A percentile compares a stretch with the other conserved stretches of the same genome.
phyloP scores from a whole-genome alignment of 352 stramenopile species.

The Phytophthora crassamura region DNA sequence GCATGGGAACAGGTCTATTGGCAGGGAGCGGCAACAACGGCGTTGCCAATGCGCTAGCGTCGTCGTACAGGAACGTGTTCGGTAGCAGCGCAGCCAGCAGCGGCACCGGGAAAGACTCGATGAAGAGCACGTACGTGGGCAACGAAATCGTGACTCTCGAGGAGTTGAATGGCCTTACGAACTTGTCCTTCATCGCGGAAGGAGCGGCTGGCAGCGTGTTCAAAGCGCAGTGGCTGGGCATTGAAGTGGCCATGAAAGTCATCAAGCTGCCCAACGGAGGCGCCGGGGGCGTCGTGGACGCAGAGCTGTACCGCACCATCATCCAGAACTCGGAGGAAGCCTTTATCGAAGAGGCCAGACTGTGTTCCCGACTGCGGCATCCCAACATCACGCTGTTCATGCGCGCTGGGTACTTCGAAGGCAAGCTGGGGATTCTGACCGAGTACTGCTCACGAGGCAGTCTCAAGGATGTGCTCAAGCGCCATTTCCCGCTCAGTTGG shows the following conservation, averaged over 20 bases:
- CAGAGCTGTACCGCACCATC: conserved; percentile 71
- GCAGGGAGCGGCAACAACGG: conserved; percentile 30
- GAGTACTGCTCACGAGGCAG: conserved; percentile 74
- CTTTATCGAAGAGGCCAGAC: conserved; percentile 68
- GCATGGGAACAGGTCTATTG: conserved; percentile 32
- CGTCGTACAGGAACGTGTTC: conserved; percentile 48
- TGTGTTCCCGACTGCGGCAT: conserved; percentile 67
- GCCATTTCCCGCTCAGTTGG: conserved; percentile 62
- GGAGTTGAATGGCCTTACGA: conserved; percentile 63
- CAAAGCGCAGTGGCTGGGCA: conserved; percentile 75
- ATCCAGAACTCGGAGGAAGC: conserved; percentile 73
- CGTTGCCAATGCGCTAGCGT: conserved; percentile 42
- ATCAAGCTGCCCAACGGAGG: conserved; percentile 69
- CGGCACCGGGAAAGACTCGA: conserved; percentile 44
- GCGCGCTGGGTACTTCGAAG: conserved; percentile 64
- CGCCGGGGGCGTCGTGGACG: conserved; percentile 39
- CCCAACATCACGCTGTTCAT: conserved; percentile 82
- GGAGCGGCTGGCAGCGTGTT: conserved; percentile 67
- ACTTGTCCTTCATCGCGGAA: conserved; percentile 66
- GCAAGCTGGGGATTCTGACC: conserved; percentile 73
- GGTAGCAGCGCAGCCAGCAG: conserved; percentile 42
- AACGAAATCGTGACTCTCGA: conserved; percentile 59
- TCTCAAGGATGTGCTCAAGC: conserved; percentile 77
- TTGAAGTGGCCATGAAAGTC: conserved; percentile 78
- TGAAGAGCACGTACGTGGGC: conserved; percentile 52